Evolutionary conservation across 805 yeast genomes (phyloP).

Genomic region (Suhomyces pyralidae): DNA sequence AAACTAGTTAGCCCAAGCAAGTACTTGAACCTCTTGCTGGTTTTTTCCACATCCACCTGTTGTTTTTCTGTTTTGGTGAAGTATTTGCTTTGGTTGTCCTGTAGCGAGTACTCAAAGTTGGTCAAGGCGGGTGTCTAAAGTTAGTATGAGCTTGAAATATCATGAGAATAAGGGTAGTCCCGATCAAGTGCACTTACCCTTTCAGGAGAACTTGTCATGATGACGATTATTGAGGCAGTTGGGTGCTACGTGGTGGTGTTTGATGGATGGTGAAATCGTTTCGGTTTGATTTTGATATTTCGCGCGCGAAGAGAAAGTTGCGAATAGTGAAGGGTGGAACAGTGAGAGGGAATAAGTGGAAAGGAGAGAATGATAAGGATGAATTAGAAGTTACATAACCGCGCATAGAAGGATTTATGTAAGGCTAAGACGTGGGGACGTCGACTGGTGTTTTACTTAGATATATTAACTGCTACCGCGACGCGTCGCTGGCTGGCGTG

Average conservation of each 20-base stretch:
- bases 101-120: slow-evolving; percentile 1
- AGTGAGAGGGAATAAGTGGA: background rate
- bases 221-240: background rate
- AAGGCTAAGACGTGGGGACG: background rate
- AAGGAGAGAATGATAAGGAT: background rate
- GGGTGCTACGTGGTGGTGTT: background rate
- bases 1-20: slow-evolving; percentile 62
- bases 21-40: slow-evolving; percentile 66
- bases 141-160: background rate
- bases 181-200: slow-evolving; percentile 2
- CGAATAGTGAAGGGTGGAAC: background rate
- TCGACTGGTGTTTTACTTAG: background rate
- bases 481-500: background rate
- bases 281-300: background rate
- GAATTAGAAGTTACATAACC: no score
- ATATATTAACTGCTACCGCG: background rate
- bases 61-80: slow-evolving; percentile 33
- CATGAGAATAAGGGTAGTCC: background rate
- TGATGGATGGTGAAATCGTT: background rate
- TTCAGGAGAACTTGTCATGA: slow-evolving; percentile 8
- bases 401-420: background rate
- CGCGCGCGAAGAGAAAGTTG: background rate
- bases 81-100: slow-evolving; percentile 16
- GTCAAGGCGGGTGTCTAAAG: background rate
- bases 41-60: slow-evolving; percentile 52